A percentile compares a stretch with the other conserved stretches of the same genome.
phyloP scores from a whole-genome alignment of 2,329 filamentous ascomycete genomes.

The Aspergillus felis region DNA sequence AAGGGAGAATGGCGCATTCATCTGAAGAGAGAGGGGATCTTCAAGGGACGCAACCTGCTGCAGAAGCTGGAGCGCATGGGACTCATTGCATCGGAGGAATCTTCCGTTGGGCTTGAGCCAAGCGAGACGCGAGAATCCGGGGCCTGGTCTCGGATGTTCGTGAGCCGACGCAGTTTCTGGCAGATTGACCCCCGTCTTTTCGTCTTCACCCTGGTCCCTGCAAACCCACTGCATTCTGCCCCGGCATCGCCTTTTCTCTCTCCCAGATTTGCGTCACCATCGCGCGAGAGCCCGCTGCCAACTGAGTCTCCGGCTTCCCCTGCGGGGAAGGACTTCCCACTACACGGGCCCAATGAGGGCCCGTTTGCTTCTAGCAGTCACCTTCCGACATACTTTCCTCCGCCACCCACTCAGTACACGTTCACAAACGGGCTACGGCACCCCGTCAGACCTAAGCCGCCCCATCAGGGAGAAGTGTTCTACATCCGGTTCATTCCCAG shows the following conservation, averaged over 20 bases:
- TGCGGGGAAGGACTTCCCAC: constrained; percentile 1
- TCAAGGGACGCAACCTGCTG: constrained; percentile 76
- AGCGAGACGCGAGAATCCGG: constrained; percentile 59
- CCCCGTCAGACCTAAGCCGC: constrained; percentile 81
- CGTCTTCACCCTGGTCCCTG: constrained; percentile 75
- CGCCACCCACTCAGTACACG: constrained; percentile 74
- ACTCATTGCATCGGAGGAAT: constrained; percentile 71
- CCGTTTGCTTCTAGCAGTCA: constrained; percentile 57
- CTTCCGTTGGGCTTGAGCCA: constrained; percentile 62
- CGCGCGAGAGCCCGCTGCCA: constrained; percentile 25
- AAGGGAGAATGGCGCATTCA: constrained; percentile 82
- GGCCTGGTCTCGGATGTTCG: constrained; percentile 77
- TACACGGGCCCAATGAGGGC: constrained; percentile 27
- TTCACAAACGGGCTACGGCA: constrained; percentile 77
- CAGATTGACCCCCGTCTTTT: constrained; percentile 84
- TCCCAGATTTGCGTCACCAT: constrained; percentile 51
- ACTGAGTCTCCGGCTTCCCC: constrained; percentile 3
- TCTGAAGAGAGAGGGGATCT: constrained; percentile 81
- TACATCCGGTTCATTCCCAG: constrained; percentile 85
- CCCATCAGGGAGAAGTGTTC: constrained; percentile 84
- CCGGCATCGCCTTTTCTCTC: constrained; percentile 46
- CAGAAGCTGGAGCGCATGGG: constrained; percentile 94
- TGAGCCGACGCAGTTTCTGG: constrained; percentile 80
- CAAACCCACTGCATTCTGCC: constrained; percentile 46
- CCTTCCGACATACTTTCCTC: constrained; percentile 86